Evolutionary conservation across 2,329 filamentous ascomycete species (phyloP), one percentile per base, ranked within the genome.

Genomic region (Aspergillus sergii): DNA sequence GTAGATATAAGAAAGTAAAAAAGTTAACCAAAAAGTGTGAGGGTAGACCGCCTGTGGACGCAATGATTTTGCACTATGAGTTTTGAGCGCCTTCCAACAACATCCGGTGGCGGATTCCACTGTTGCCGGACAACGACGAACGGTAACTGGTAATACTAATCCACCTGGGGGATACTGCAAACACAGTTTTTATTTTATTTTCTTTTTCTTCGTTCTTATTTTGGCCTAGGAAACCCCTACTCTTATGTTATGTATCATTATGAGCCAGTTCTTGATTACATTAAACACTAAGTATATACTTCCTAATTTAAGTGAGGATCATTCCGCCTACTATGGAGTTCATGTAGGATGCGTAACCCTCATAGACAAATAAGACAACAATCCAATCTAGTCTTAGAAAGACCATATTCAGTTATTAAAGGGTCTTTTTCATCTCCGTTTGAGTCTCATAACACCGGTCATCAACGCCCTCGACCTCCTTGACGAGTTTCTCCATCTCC

Each of bases 391-490:
- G 16, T 28, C 26, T 10, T 9, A 5, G 9, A 19, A 30, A 3
- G 26, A 32, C 7, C 11, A 53, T 28, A 41, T 1, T 2, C 19
- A 8, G 36, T 21, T 45, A 50, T 48, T 51, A 64, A 14, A 34
- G 53, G 5, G 36, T 39, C 53, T 64, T 60, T 57, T 64, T 64
- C 9, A 2, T 28, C n/a, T 60, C 58, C 2, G 1, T n/a, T 34
- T 46, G 41, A 23, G 5, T 26, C 21, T 26, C 30, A 48, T 66
- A 66, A 11, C 51, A 59, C 16, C 65, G 62, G 41, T 66, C 60
- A 57, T 64, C 64, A 10, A 51, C 48, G 12, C 64, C 64, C 36
- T 66, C 64, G 2, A 66, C 58, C 23, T 65, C 64, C 50, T 62
- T 59, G 28, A 66, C 64, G 32, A 66, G 51, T 16, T 56, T 54